These are phyloP conservation scores for Beauveria bassiana DNA, from an alignment of 2,329 filamentous ascomycete species.

Conservation along the genomic window DNA sequence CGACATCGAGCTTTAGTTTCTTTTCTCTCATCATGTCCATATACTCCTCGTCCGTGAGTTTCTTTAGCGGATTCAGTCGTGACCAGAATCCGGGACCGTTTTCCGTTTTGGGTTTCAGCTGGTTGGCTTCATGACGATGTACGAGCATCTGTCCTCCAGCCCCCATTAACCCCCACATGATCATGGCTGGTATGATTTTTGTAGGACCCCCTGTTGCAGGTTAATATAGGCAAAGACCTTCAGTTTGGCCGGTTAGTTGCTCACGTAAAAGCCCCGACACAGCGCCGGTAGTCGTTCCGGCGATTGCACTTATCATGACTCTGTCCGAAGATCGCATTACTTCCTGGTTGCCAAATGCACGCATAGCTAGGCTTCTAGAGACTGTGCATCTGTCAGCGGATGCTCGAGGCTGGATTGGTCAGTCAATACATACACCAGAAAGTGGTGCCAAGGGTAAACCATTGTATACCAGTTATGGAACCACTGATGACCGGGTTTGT, in stretches of 20 bases:
- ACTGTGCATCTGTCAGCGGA: slow-evolving; percentile 27
- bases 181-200: slow-evolving; percentile 43
- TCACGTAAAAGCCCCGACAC: slow-evolving; percentile 48
- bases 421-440: slow-evolving; percentile 58
- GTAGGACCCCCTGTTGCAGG: slow-evolving; percentile 38
- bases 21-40: slow-evolving; percentile 62
- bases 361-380: slow-evolving; percentile 38
- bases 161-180: slow-evolving; percentile 39
- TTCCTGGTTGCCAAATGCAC: slow-evolving; percentile 42
- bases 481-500: slow-evolving; percentile 63
- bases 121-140: slow-evolving; percentile 23
- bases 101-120: slow-evolving; percentile 30
- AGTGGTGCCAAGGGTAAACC: slow-evolving; percentile 67
- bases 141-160: slow-evolving; percentile 31
- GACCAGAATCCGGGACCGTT: slow-evolving; percentile 38
- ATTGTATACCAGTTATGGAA: slow-evolving; percentile 66
- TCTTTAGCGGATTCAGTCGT: slow-evolving; percentile 64
- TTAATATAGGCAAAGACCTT: slow-evolving; percentile 9
- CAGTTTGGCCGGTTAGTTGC: slow-evolving; percentile 18
- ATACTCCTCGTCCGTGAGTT: slow-evolving; percentile 67
- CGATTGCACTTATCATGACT: slow-evolving; percentile 58
- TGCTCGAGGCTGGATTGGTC: not conserved
- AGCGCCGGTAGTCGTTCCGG: slow-evolving; percentile 62
- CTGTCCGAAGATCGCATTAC: slow-evolving; percentile 51
- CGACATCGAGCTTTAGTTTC: slow-evolving; percentile 61